A percentile compares a stretch with the other conserved stretches of the same genome.
These are phyloP conservation scores for Coelastrella sp. DNA, from an alignment of 139 green algal genomes.

Conservation along the genomic window DNA sequence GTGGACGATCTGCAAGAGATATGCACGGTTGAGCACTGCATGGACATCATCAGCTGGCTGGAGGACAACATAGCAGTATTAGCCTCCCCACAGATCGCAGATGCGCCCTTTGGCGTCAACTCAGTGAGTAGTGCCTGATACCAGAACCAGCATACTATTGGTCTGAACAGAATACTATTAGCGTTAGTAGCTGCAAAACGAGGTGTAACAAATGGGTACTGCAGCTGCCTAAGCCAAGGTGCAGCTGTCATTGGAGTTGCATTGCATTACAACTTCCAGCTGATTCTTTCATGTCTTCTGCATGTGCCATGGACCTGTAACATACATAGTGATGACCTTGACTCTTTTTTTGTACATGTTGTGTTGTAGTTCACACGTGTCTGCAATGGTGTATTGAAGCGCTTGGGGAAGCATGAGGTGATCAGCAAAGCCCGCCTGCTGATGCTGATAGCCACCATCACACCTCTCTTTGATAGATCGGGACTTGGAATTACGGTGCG, in stretches of 20 bases:
- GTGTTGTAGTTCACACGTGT: slow-evolving; percentile 9
- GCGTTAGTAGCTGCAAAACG: no score
- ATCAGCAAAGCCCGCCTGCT: slow-evolving; percentile 13
- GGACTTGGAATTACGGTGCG: slow-evolving; percentile 26
- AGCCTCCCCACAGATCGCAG: neutral
- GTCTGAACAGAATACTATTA: no score
- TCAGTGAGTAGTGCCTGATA: neutral
- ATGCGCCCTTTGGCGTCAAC: neutral
- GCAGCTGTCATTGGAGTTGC: no score
- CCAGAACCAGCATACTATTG: no score
- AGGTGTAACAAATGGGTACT: no score
- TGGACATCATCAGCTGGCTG: slow-evolving; percentile 47
- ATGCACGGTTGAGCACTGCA: neutral
- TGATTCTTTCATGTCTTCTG: no score
- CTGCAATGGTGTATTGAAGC: slow-evolving; percentile 37
- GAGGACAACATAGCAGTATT: slow-evolving; percentile 21
- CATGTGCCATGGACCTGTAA: no score
- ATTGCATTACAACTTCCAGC: no score
- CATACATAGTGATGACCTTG: no score
- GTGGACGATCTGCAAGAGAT: slow-evolving; percentile 29
- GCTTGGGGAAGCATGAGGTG: slow-evolving; percentile 29
- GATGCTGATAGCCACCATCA: slow-evolving; percentile 24
- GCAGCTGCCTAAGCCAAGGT: no score
- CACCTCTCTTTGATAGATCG: slow-evolving; percentile 6
- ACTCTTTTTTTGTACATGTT: neutral